phyloP scores from a whole-genome alignment of 148 eudicot genomes.

The Spergularia bocconei region DNA sequence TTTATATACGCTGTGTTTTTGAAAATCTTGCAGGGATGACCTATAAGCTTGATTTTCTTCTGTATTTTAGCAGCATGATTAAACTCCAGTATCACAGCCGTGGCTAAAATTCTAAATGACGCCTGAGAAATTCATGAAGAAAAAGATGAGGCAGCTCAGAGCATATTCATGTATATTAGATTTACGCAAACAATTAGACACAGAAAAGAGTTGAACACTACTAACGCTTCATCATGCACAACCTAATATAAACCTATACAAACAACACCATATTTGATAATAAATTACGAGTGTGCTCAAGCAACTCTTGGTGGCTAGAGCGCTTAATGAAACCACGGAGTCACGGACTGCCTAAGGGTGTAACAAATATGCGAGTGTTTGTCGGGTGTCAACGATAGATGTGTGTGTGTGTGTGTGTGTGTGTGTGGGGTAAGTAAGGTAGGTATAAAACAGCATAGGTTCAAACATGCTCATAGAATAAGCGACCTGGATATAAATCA shows the following conservation, averaged over 20 bases:
- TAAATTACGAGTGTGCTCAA: no score
- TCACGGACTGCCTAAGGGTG: no score
- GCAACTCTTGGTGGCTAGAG: no score
- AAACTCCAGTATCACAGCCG: conserved; percentile 74
- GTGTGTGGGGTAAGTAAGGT: no score
- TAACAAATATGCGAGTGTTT: no score
- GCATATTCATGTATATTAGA: neutral
- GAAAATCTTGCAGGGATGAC: conserved; percentile 81
- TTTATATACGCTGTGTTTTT: conserved; percentile 89
- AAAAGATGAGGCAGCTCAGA: neutral
- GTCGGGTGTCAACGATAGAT: no score
- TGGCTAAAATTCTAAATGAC: conserved; percentile 85
- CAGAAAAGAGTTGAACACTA: neutral
- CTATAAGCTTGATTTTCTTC: conserved; percentile 92
- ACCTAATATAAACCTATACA: neutral
- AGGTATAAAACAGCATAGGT: no score
- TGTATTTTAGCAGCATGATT: conserved; percentile 79
- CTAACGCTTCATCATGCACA: neutral
- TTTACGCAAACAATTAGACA: neutral
- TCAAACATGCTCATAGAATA: no score
- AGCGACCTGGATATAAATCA: no score
- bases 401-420: no score
- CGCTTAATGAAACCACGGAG: no score
- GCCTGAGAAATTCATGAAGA: conserved; percentile 41
- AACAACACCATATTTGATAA: neutral